phyloP scores from a whole-genome alignment of 805 yeast species.

The Limtongia smithiae region DNA sequence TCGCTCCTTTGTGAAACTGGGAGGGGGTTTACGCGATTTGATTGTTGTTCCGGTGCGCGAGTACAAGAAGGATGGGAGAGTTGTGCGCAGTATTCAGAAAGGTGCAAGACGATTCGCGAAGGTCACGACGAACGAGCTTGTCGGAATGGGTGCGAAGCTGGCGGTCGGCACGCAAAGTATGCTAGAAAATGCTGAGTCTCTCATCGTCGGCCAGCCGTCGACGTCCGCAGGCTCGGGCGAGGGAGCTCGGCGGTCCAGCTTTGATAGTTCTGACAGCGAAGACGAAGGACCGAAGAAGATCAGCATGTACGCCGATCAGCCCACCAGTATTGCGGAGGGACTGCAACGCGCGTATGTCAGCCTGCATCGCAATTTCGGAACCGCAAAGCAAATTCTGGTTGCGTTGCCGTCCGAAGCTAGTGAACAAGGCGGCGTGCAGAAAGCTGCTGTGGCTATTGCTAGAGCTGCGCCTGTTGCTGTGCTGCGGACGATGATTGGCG shows the following conservation, averaged over 20 bases:
- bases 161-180: slow-evolving; percentile 85
- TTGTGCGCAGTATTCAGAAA: slow-evolving; percentile 65
- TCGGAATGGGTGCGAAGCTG: slow-evolving; percentile 76
- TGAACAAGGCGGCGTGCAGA: slow-evolving; percentile 62
- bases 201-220: slow-evolving; percentile 56
- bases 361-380: slow-evolving; percentile 59
- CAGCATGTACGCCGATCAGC: slow-evolving; percentile 83
- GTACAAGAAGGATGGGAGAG: slow-evolving; percentile 66
- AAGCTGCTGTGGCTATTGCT: slow-evolving; percentile 63
- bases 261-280: slow-evolving; percentile 35
- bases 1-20: slow-evolving; percentile 68
- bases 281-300: slow-evolving; percentile 44
- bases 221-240: slow-evolving; percentile 1
- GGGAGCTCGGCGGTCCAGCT: slow-evolving; percentile 1
- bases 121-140: slow-evolving; percentile 73
- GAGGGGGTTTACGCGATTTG: slow-evolving; percentile 71
- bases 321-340: slow-evolving; percentile 67
- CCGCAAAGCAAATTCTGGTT: slow-evolving; percentile 62
- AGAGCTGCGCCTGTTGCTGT: slow-evolving; percentile 77
- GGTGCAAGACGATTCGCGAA: slow-evolving; percentile 72
- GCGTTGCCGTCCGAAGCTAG: slow-evolving; percentile 60
- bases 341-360: slow-evolving; percentile 69
- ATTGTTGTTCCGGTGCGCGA: slow-evolving; percentile 71
- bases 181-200: slow-evolving; percentile 74
- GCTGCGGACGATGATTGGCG: slow-evolving; percentile 83